phyloP scores from a whole-genome alignment of 352 stramenopile genomes.

The Globisporangium perplexum region DNA sequence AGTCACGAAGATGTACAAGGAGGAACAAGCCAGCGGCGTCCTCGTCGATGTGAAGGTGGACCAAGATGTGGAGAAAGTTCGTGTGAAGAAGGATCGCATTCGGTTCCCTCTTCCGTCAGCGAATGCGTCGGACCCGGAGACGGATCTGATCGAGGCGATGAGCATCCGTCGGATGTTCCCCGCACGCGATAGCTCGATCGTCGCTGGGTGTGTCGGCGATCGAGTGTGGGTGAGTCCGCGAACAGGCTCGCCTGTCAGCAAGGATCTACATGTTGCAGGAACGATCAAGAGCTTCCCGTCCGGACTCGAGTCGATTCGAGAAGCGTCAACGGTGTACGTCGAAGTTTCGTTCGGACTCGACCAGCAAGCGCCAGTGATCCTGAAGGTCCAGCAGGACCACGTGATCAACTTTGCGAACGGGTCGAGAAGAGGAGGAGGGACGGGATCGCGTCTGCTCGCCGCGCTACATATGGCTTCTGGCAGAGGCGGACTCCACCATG shows the following conservation, averaged over 20 bases:
- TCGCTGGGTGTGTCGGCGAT: constrained; percentile 50
- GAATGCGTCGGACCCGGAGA: background rate
- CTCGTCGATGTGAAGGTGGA: constrained; percentile 50
- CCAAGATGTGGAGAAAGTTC: constrained; percentile 41
- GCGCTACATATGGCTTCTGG: constrained; percentile 41
- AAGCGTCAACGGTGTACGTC: constrained; percentile 39
- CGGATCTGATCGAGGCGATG: constrained; percentile 54
- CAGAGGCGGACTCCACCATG: constrained; percentile 9
- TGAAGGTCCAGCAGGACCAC: constrained; percentile 60
- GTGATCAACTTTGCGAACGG: constrained; percentile 49
- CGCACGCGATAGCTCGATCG: constrained; percentile 46
- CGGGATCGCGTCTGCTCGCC: constrained; percentile 48
- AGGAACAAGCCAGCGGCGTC: constrained; percentile 6
- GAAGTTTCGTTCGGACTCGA: constrained; percentile 43
- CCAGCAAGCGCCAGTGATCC: constrained; percentile 16
- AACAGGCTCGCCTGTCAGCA: constrained; percentile 16
- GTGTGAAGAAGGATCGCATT: constrained; percentile 47
- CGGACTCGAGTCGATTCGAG: constrained; percentile 39
- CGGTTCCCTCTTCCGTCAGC: constrained; percentile 30
- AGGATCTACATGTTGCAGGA: constrained; percentile 44
- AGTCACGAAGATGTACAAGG: constrained; percentile 39
- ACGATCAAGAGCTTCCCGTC: constrained; percentile 60
- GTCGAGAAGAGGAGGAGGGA: constrained; percentile 21
- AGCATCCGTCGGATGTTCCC: constrained; percentile 65
- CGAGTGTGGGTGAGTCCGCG: constrained; percentile 54